Conservation (phyloP, 305 asterid genomes). For the Solanum hybrid region DNA sequence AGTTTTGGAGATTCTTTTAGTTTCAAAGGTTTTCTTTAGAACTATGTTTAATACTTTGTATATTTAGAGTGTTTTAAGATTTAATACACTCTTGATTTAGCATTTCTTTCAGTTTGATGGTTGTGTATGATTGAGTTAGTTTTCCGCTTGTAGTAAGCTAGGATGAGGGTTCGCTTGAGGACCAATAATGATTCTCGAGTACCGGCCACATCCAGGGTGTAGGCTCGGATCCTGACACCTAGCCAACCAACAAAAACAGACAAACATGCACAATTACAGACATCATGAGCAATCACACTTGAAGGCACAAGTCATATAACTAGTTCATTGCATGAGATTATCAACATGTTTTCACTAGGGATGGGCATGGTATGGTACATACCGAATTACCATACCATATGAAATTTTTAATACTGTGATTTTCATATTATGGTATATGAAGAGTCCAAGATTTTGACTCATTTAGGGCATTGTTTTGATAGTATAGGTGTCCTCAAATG, state of each 20-base stretch:
- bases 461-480: not conserved
- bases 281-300: not conserved
- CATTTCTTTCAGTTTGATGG: not conserved
- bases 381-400: not conserved
- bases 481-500: not conserved
- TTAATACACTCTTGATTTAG: not conserved
- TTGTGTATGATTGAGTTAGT: not conserved
- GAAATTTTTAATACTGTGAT: not conserved
- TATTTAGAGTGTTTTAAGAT: not conserved
- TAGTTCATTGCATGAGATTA: not conserved
- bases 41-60: not conserved
- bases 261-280: not conserved
- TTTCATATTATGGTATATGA: not conserved
- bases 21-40: not conserved
- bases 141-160: not conserved
- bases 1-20: not conserved
- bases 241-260: not conserved
- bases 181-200: not conserved
- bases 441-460: not conserved
- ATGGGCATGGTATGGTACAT: not conserved
- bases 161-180: not conserved
- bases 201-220: not conserved
- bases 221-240: not conserved
- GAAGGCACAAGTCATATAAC: not conserved
- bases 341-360: not conserved